A percentile compares a stretch with the other conserved stretches of the same genome.
These are phyloP conservation scores for Saccharum officinarum DNA, from an alignment of 176 grass and related monocot genomes.

Conservation along the genomic window DNA sequence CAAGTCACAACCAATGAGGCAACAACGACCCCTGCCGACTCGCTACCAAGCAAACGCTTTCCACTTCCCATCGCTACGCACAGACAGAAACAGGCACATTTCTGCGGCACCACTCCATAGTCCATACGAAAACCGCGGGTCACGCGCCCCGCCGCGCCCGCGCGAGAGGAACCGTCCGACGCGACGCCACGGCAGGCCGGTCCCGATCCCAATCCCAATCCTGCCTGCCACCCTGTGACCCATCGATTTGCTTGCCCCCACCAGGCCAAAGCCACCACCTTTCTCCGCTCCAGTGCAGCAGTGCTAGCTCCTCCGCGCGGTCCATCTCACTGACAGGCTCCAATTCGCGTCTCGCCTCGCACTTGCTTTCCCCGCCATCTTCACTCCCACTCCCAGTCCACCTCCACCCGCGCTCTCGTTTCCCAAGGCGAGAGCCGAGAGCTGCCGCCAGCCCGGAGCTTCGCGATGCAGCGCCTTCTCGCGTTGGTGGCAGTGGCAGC, in stretches of 20 bases:
- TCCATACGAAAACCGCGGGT: background rate
- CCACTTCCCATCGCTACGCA: background rate
- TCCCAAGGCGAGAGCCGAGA: background rate
- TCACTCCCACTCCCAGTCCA: background rate
- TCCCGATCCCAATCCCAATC: conserved; percentile 33
- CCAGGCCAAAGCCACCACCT: background rate
- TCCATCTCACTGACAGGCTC: background rate
- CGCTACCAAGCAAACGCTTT: background rate
- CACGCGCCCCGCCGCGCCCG: background rate
- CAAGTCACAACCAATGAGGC: background rate
- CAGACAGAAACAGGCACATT: background rate
- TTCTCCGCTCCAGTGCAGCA: background rate
- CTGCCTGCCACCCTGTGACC: conserved; percentile 11
- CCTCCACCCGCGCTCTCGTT: background rate
- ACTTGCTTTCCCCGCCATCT: conserved; percentile 11
- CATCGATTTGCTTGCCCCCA: conserved; percentile 1
- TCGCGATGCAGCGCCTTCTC: conserved; percentile 31
- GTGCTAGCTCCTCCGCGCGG: background rate
- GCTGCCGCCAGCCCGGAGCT: background rate
- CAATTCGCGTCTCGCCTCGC: background rate
- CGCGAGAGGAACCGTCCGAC: conserved; percentile 16
- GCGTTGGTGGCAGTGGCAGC: background rate
- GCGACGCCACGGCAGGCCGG: background rate
- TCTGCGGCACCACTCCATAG: no score
- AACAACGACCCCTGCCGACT: background rate